phyloP scores from a whole-genome alignment of 371 early-diverging fungal species.

The Actinomortierella wolfii region DNA sequence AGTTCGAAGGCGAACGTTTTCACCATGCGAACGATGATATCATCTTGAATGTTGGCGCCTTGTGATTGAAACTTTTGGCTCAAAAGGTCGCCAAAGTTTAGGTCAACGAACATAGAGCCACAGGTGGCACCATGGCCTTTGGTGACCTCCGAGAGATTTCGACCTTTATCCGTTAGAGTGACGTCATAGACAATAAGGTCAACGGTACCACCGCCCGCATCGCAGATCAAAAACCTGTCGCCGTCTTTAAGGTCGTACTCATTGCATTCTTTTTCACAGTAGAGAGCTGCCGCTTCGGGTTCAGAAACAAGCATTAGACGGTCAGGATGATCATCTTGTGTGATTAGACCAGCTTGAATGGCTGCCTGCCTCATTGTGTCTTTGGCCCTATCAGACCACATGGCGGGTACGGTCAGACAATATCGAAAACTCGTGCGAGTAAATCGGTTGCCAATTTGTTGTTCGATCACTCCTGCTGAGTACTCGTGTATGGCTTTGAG shows the following conservation, averaged over 20 bases:
- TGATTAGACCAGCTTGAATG: constrained; percentile 47
- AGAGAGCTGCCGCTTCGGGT: constrained; percentile 57
- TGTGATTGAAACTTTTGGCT: constrained; percentile 49
- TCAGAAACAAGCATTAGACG: constrained; percentile 52
- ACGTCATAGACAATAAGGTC: constrained; percentile 54
- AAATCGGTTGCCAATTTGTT: constrained; percentile 37
- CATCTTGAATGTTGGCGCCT: constrained; percentile 46
- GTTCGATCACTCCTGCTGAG: constrained; percentile 37
- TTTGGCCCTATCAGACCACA: constrained; percentile 56
- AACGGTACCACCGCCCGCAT: constrained; percentile 63
- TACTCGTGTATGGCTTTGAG: constrained; percentile 49
- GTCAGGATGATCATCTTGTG: constrained; percentile 44
- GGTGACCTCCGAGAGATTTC: constrained; percentile 53
- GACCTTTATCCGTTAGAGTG: constrained; percentile 8
- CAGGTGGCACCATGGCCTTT: constrained; percentile 59
- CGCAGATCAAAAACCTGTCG: constrained; percentile 53
- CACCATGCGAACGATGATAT: constrained; percentile 53
- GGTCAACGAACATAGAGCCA: constrained; percentile 59
- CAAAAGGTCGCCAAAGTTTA: constrained; percentile 55
- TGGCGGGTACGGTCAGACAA: constrained; percentile 56
- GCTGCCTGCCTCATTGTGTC: constrained; percentile 53
- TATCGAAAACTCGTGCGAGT: constrained; percentile 50
- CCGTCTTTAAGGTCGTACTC: constrained; percentile 49
- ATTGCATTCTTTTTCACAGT: constrained; percentile 54
- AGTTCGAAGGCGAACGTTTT: constrained; percentile 53